Conservation (phyloP, 208 protist genomes). For the Leishmania gerbilli region DNA sequence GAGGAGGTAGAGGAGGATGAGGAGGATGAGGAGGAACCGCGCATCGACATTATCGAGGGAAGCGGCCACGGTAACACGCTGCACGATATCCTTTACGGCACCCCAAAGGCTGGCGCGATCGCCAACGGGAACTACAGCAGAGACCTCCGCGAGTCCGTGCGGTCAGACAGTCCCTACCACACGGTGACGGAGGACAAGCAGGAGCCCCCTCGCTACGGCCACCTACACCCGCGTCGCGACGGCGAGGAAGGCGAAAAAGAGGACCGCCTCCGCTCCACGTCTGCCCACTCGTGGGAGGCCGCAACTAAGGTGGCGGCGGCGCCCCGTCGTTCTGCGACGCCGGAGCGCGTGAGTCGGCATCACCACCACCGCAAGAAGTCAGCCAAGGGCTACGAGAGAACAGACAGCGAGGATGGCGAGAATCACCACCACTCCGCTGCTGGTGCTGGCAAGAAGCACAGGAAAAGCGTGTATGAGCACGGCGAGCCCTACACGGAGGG, state of each 20-base stretch:
- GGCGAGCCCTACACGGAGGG: constrained; percentile 43
- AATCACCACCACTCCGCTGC: constrained; percentile 1
- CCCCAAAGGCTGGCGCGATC: constrained; percentile 47
- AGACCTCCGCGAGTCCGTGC: constrained; percentile 24
- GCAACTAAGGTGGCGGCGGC: neutral
- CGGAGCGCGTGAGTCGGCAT: constrained; percentile 16
- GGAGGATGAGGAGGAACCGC: constrained; percentile 69
- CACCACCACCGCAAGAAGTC: neutral
- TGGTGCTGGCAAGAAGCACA: neutral
- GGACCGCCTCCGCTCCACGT: neutral
- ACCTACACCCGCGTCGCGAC: constrained; percentile 20
- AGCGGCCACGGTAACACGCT: constrained; percentile 41
- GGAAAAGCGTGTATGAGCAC: constrained; percentile 11
- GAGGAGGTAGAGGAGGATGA: constrained; percentile 73
- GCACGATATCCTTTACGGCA: constrained; percentile 70
- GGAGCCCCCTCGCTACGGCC: neutral
- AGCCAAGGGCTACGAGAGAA: constrained; percentile 1
- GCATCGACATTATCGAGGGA: constrained; percentile 76
- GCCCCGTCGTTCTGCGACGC: constrained; percentile 12
- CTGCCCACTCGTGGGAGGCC: neutral
- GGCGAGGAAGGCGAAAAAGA: constrained; percentile 6
- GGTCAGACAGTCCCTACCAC: constrained; percentile 13
- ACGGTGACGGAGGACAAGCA: constrained; percentile 3
- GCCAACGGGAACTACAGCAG: constrained; percentile 29
- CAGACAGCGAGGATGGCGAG: constrained; percentile 2